These are phyloP conservation scores for Exserohilum rostratum DNA, from an alignment of 2,329 filamentous ascomycete genomes.

Conservation along the genomic window DNA sequence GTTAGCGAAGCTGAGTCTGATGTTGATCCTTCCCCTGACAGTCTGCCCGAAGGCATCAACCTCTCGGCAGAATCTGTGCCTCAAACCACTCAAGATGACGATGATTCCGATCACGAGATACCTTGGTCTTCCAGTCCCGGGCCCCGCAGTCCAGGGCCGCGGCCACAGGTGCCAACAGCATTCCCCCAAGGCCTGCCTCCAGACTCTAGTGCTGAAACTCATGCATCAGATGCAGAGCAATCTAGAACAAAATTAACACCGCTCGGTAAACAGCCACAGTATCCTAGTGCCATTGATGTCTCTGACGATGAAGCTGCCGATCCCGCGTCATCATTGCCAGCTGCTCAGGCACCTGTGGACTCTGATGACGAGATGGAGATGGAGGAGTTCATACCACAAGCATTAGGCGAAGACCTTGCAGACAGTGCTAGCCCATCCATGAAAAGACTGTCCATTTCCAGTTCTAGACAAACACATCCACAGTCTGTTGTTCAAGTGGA, in stretches of 20 bases:
- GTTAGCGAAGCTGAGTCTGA: slow-evolving; percentile 18
- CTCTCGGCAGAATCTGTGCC: slow-evolving; percentile 11
- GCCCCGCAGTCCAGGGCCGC: slow-evolving; percentile 23
- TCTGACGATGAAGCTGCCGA: slow-evolving; percentile 14
- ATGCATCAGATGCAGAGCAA: not conserved
- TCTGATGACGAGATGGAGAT: slow-evolving; percentile 41
- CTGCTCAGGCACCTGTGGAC: slow-evolving; percentile 4
- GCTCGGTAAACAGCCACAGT: not conserved
- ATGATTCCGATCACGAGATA: not conserved
- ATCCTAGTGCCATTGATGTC: slow-evolving; percentile 6
- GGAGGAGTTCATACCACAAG: slow-evolving; percentile 36
- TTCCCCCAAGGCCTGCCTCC: slow-evolving; percentile 36
- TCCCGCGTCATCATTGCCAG: slow-evolving; percentile 29
- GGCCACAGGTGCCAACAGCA: too few species aligned
- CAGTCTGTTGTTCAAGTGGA: slow-evolving; percentile 34
- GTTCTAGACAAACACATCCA: not conserved
- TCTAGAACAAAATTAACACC: not conserved
- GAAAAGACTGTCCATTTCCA: not conserved
- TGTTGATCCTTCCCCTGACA: slow-evolving; percentile 24
- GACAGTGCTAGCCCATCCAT: not conserved
- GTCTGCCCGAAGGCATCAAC: slow-evolving; percentile 2
- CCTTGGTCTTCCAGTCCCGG: slow-evolving; percentile 30
- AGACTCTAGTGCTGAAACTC: slow-evolving; percentile 35
- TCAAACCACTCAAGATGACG: slow-evolving; percentile 13
- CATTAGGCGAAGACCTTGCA: slow-evolving; percentile 32